Conservation (phyloP, 1,139 yeast species). For the Protomyces gravidus region DNA sequence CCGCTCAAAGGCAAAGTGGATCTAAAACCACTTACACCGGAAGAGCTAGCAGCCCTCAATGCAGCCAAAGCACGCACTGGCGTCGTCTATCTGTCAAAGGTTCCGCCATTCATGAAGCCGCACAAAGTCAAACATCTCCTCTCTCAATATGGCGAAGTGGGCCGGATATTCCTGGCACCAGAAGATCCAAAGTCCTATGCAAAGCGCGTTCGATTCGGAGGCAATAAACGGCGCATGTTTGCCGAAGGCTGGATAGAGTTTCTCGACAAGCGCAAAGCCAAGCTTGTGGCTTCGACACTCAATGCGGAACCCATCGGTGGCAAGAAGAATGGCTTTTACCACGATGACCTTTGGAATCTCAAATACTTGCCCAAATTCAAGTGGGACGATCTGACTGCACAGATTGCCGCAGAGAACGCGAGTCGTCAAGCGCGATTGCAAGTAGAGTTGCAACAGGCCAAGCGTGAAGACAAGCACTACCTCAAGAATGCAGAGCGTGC, state of each 20-base stretch:
- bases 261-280: slow-evolving; percentile 75
- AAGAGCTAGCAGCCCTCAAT: slow-evolving; percentile 39
- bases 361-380: slow-evolving; percentile 87
- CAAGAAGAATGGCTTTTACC: slow-evolving; percentile 82
- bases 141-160: slow-evolving; percentile 76
- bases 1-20: slow-evolving; percentile 13
- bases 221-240: slow-evolving; percentile 83
- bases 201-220: slow-evolving; percentile 76
- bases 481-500: slow-evolving; percentile 80
- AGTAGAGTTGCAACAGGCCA: slow-evolving; percentile 84
- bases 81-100: slow-evolving; percentile 78
- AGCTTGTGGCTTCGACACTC: slow-evolving; percentile 75
- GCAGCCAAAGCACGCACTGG: slow-evolving; percentile 64
- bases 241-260: slow-evolving; percentile 99
- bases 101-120: slow-evolving; percentile 98
- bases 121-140: slow-evolving; percentile 77
- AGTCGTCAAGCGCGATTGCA: slow-evolving; percentile 80
- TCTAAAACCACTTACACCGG: slow-evolving; percentile 39
- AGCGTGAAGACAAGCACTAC: slow-evolving; percentile 76
- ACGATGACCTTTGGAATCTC: slow-evolving; percentile 88
- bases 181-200: slow-evolving; percentile 67
- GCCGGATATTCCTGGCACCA: slow-evolving; percentile 78
- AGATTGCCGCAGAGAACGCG: slow-evolving; percentile 85
- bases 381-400: slow-evolving; percentile 92
- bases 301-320: slow-evolving; percentile 92